Evolutionary conservation across 164 flowering plant genomes (phyloP).

Genomic region (Chimonanthus praecox): DNA sequence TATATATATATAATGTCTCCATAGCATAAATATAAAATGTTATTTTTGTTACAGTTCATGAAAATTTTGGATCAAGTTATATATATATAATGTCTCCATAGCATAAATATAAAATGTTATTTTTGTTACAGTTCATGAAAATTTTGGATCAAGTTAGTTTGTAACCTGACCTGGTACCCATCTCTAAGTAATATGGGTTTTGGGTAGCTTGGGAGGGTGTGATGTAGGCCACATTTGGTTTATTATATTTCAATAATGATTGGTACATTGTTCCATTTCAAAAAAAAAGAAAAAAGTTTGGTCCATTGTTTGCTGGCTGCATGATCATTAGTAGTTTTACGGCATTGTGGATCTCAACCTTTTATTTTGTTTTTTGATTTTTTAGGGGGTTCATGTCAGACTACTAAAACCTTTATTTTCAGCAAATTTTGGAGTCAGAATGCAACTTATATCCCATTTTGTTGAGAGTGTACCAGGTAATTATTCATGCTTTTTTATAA

Average conservation of each 20-base stretch:
- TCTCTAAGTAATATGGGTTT: too few species aligned
- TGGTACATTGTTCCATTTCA: not conserved
- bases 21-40: too few species aligned
- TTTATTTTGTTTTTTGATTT: not conserved
- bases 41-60: too few species aligned
- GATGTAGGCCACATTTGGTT: not conserved
- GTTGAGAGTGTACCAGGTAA: slow-evolving; percentile 4
- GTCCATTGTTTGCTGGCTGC: not conserved
- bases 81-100: too few species aligned
- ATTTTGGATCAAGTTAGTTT: too few species aligned
- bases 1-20: too few species aligned
- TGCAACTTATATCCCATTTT: not conserved
- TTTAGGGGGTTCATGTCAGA: not conserved
- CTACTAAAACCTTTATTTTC: slow-evolving; percentile 4
- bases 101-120: too few species aligned
- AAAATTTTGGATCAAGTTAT: too few species aligned
- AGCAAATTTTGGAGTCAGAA: not conserved
- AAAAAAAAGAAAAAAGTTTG: not conserved
- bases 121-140: too few species aligned
- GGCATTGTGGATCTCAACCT: not conserved
- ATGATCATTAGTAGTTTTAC: not conserved
- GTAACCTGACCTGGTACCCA: too few species aligned
- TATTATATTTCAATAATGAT: not conserved
- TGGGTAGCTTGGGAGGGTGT: not conserved
- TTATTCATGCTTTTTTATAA: not conserved